These are phyloP conservation scores for Mycena rosella DNA, from an alignment of 768 basidiomycete species.

Conservation along the genomic window DNA sequence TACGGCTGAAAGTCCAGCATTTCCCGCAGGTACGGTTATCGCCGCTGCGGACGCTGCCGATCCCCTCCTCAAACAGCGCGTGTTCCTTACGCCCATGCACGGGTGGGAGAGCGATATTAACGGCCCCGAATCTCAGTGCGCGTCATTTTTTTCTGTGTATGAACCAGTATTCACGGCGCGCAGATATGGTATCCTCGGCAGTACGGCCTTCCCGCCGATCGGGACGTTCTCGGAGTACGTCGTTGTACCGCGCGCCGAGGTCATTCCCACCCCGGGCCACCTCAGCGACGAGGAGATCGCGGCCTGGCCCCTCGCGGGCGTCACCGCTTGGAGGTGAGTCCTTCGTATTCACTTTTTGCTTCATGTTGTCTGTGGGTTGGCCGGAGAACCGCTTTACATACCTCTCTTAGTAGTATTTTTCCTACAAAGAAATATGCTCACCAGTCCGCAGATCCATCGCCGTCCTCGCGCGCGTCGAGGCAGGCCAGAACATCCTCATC, in stretches of 20 bases:
- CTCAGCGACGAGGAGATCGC: constrained; percentile 76
- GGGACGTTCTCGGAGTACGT: constrained; percentile 87
- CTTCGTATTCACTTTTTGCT: background rate
- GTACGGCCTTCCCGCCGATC: constrained; percentile 61
- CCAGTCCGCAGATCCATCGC: background rate
- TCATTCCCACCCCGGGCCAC: constrained; percentile 75
- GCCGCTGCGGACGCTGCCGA: constrained; percentile 68
- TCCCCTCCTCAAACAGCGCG: constrained; percentile 69
- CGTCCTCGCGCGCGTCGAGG: constrained; percentile 60
- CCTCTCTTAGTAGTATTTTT: too few relatives aligned
- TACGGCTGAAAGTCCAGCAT: background rate
- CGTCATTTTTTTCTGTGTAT: background rate
- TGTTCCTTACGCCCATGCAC: constrained; percentile 81
- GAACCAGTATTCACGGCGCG: background rate
- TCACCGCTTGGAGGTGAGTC: constrained; percentile 87
- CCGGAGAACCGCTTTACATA: too few relatives aligned
- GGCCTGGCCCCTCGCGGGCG: constrained; percentile 81
- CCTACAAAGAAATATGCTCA: background rate
- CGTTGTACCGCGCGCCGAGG: constrained; percentile 76
- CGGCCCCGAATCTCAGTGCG: constrained; percentile 74
- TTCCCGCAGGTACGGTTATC: constrained; percentile 69
- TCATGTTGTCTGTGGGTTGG: background rate
- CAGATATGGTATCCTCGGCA: constrained; percentile 79
- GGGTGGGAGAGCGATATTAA: constrained; percentile 80
- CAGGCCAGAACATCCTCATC: constrained; percentile 81